Percentiles rank a stretch among this genome's conserved stretches.
Evolutionary conservation across 768 basidiomycete genomes (phyloP).

Genomic region (Lyophyllum atratum): DNA sequence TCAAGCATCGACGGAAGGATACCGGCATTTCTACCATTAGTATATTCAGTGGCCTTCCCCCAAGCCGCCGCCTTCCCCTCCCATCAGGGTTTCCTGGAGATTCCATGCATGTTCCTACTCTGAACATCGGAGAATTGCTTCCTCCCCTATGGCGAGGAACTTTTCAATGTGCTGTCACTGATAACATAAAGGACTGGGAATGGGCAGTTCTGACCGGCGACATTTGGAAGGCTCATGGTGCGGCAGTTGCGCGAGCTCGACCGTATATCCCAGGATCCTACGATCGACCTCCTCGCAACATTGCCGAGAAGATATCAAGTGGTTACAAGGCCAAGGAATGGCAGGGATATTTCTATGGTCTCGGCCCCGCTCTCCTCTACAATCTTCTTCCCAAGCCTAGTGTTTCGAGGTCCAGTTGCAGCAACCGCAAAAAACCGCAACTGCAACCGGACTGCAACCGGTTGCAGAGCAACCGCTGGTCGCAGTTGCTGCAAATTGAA

Average conservation of each 20-base stretch:
- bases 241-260: constrained; percentile 27
- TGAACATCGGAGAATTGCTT: constrained; percentile 40
- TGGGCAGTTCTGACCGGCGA: constrained; percentile 28
- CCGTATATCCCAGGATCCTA: constrained; percentile 41
- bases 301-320: constrained; percentile 38
- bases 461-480: too few species aligned
- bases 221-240: constrained; percentile 36
- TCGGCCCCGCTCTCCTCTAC: constrained; percentile 15
- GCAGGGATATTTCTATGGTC: constrained; percentile 9
- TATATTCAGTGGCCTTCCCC: constrained; percentile 29
- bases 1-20: constrained; percentile 11
- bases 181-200: constrained; percentile 22
- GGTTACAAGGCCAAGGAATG: constrained; percentile 25
- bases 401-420: too few species aligned
- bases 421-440: too few species aligned
- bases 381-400: constrained; percentile 13
- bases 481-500: too few species aligned
- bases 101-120: constrained; percentile 36
- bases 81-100: constrained; percentile 33
- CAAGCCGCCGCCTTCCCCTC: constrained; percentile 19
- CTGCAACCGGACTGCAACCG: too few species aligned
- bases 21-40: constrained; percentile 36
- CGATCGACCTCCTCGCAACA: constrained; percentile 41
- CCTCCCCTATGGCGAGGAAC: constrained; percentile 33
- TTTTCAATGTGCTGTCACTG: constrained; percentile 15